These are phyloP conservation scores for Camellia sinensis DNA, from an alignment of 148 eudicot genomes.

Conservation along the genomic window DNA sequence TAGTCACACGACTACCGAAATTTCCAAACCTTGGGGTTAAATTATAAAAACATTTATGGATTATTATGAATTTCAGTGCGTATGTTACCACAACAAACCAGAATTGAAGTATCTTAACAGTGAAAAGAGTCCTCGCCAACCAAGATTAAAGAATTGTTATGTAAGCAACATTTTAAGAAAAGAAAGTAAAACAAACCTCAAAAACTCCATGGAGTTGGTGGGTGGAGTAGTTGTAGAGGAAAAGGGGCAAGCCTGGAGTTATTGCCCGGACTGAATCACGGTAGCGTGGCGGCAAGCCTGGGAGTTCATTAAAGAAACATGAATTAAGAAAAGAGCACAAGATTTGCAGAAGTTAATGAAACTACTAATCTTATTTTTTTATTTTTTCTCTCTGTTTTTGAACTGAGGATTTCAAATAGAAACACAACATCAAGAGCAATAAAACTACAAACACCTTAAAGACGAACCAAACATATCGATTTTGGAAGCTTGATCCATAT, in stretches of 20 bases:
- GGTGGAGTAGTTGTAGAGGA: slow-evolving; percentile 97
- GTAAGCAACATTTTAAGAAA: background rate
- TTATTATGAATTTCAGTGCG: background rate
- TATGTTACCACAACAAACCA: background rate
- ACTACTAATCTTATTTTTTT: too few relatives aligned
- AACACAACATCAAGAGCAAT: too few relatives aligned
- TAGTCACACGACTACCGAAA: background rate
- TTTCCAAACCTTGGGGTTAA: background rate
- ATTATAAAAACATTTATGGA: background rate
- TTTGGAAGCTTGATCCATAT: background rate
- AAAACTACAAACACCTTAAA: too few relatives aligned
- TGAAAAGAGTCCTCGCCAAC: background rate
- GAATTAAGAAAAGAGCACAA: background rate
- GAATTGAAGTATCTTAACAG: background rate
- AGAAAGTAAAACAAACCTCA: slow-evolving; percentile 59
- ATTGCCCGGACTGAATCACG: slow-evolving; percentile 94
- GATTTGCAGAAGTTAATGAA: background rate
- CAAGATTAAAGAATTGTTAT: background rate
- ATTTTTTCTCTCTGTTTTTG: too few relatives aligned
- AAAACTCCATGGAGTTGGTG: slow-evolving; percentile 98
- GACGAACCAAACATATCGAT: background rate
- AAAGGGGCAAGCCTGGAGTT: slow-evolving; percentile 97
- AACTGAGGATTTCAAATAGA: too few relatives aligned
- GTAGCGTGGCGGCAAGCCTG: slow-evolving; percentile 95
- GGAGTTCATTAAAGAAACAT: slow-evolving; percentile 5